Conservation (phyloP, 805 yeast genomes). For the Myxozyma lipomycoides region DNA sequence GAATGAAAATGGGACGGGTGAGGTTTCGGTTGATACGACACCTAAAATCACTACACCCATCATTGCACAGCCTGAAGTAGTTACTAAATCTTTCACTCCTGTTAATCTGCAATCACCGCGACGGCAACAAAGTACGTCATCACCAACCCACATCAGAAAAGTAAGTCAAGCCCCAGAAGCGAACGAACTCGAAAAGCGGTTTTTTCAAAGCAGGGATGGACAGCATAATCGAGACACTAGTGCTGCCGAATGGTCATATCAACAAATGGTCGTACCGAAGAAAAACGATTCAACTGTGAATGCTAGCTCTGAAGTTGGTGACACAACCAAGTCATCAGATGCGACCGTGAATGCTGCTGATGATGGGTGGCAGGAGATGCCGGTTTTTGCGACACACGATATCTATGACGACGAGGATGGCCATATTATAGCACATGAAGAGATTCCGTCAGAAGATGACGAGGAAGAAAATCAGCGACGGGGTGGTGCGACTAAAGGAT, state of each 20-base stretch:
- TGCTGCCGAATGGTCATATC: slow-evolving; percentile 25
- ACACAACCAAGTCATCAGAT: background rate
- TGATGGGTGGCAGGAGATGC: slow-evolving; percentile 79
- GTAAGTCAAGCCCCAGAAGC: background rate
- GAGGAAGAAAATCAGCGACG: slow-evolving; percentile 32
- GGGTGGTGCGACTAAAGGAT: slow-evolving; percentile 58
- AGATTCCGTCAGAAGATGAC: slow-evolving; percentile 27
- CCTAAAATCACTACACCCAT: too few relatives aligned
- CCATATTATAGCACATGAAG: slow-evolving; percentile 35
- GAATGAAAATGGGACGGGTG: too few relatives aligned
- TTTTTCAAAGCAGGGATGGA: slow-evolving; percentile 16
- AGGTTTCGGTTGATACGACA: too few relatives aligned
- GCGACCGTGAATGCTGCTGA: slow-evolving; percentile 1
- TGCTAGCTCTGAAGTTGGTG: background rate
- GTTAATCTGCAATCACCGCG: too few relatives aligned
- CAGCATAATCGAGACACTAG: background rate
- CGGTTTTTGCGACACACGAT: slow-evolving; percentile 70
- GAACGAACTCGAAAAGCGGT: slow-evolving; percentile 21
- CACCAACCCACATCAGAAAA: background rate
- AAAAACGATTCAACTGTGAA: slow-evolving; percentile 1
- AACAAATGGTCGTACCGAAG: slow-evolving; percentile 18
- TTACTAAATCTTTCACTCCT: too few relatives aligned
- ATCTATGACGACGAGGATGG: slow-evolving; percentile 70
- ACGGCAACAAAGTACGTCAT: background rate
- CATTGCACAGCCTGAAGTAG: too few relatives aligned